Base-by-base conservation (phyloP, 2,329 filamentous ascomycete species). In the Pseudophaeomoniella oleicola region DNA sequence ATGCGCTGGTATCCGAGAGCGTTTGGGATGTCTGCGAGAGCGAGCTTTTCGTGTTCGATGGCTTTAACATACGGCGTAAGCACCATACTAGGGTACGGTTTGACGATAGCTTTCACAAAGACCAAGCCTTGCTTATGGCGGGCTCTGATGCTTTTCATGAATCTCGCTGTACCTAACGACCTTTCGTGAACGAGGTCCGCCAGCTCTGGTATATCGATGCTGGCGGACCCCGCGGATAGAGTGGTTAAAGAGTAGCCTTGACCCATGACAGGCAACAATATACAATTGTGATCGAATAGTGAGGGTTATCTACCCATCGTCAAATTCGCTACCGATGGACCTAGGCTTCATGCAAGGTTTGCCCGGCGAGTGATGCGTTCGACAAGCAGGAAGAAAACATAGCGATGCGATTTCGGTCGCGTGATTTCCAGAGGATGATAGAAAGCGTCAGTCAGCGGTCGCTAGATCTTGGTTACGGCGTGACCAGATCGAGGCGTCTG, bases 91-190 rank as follows among this genome's bases (percentile, higher is more conserved):
- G 80, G 71, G 54, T 86, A 92, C 3, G 87, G 86, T 60, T 98
- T 98, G 58, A 92, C 83, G 39, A 94, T 80, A 18, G 94, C 81
- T 62, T 96, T 96, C 53, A 92, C 86, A 38, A 96, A 78, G 13
- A 93, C 87, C 30, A 94, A 69, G 38, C 90, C 88, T 65, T 94
- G 82, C 50, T 81, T 81, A 55, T 93, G 84, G 35, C 86, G 74
- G 16, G 88, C 90, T 45, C 88, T 77, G 45, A 96, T 87, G 44
- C 84, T 90, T 60, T 96, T 94, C 79, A 98, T 90, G 51, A 98
- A 94, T 27, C 90, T 78, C 16, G 85, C 86, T 46, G 81, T 85
- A 34, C 88, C 88, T 51, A 98, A 75, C 22, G 85, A 85, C 59
- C 81, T 86, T 60, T 98, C 90, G 62, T 94, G 94, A 27, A 80